Evolutionary conservation across 768 basidiomycete species (phyloP).

Genomic region (Suillus clintonianus): DNA sequence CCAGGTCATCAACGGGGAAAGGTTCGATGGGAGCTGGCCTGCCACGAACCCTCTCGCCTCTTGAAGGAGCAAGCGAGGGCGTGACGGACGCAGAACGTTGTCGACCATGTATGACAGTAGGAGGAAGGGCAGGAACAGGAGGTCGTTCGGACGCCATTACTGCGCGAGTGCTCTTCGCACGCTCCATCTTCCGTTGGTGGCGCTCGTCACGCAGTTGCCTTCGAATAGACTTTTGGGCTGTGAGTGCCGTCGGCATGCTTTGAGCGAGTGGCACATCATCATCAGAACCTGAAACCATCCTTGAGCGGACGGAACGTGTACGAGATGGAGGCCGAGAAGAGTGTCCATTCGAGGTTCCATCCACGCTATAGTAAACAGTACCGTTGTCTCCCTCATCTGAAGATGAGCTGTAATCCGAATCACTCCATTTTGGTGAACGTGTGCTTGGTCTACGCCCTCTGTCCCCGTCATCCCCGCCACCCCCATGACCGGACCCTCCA

Average conservation of each 20-base stretch:
- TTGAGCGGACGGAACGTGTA: constrained; percentile 20
- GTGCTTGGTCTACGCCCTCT: constrained; percentile 31
- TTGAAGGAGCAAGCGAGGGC: constrained; percentile 16
- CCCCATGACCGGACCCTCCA: constrained; percentile 29
- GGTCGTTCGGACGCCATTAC: constrained; percentile 20
- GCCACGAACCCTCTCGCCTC: constrained; percentile 46
- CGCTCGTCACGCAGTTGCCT: constrained; percentile 70
- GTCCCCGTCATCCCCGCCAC: constrained; percentile 43
- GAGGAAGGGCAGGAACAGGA: constrained; percentile 15
- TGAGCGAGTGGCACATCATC: constrained; percentile 87
- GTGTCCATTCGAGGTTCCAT: constrained; percentile 33
- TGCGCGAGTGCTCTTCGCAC: constrained; percentile 33
- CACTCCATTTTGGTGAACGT: constrained; percentile 36
- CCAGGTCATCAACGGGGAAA: constrained; percentile 61
- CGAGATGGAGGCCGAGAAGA: constrained; percentile 24
- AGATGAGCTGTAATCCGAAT: constrained; percentile 35
- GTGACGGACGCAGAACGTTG: constrained; percentile 34
- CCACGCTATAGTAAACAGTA: constrained; percentile 46
- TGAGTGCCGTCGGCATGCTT: constrained; percentile 79
- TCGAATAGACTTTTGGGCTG: constrained; percentile 80
- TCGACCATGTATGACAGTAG: constrained; percentile 28
- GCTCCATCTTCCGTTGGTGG: constrained; percentile 54
- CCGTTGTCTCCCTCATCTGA: constrained; percentile 46
- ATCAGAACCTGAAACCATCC: constrained; percentile 39
- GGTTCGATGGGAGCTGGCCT: constrained; percentile 38